A percentile compares a stretch with the other conserved stretches of the same genome.
These are phyloP conservation scores for Exutisphaerella laricina DNA, from an alignment of 2,329 filamentous ascomycete genomes.

Conservation along the genomic window DNA sequence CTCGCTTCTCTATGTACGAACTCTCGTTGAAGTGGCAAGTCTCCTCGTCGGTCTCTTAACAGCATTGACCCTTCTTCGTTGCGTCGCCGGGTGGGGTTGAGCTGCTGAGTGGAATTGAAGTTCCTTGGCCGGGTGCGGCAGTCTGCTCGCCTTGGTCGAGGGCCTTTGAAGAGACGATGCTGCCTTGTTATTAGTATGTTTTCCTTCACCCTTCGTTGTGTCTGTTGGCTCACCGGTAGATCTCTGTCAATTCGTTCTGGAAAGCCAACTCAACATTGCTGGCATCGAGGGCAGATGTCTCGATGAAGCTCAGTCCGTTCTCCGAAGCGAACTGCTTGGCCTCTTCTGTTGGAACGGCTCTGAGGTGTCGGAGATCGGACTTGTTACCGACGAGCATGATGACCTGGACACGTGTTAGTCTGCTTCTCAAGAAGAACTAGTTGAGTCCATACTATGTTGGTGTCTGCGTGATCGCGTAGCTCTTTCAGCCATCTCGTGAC, in stretches of 20 bases:
- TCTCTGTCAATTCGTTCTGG: slow-evolving; percentile 98
- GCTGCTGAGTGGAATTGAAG: slow-evolving; percentile 62
- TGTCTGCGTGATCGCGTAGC: slow-evolving; percentile 93
- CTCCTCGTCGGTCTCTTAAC: slow-evolving; percentile 44
- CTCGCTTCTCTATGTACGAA: neutral
- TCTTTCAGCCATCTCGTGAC: slow-evolving; percentile 98
- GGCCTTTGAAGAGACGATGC: slow-evolving; percentile 93
- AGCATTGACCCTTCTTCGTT: slow-evolving; percentile 76
- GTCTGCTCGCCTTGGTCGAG: slow-evolving; percentile 82
- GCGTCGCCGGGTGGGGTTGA: slow-evolving; percentile 58
- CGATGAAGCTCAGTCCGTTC: slow-evolving; percentile 79
- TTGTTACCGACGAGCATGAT: slow-evolving; percentile 99
- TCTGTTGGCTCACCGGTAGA: slow-evolving; percentile 66
- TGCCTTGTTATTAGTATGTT: neutral
- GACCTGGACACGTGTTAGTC: no score
- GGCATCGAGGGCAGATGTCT: slow-evolving; percentile 96
- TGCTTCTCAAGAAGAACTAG: no score
- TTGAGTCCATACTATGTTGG: slow-evolving; percentile 98
- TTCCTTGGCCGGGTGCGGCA: slow-evolving; percentile 66
- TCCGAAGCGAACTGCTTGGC: slow-evolving; percentile 95
- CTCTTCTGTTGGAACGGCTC: slow-evolving; percentile 45
- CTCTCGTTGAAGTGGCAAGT: neutral
- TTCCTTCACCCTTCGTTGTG: no score
- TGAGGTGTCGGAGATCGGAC: slow-evolving; percentile 70
- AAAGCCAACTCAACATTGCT: slow-evolving; percentile 99